phyloP scores from a whole-genome alignment of 306 rosid genomes.

The Glycyrrhiza uralensis region DNA sequence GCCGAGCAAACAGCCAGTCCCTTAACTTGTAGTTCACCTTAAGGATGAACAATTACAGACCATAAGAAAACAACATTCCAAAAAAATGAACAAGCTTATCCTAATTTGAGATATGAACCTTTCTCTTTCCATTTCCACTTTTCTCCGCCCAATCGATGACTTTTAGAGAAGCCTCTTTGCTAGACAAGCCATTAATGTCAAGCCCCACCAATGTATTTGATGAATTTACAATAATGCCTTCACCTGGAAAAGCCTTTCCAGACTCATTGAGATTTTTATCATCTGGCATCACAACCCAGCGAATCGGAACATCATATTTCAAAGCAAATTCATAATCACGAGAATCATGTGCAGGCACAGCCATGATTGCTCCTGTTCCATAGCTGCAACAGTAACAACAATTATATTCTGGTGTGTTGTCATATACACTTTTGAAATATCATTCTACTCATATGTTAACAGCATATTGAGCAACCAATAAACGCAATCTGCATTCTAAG shows the following conservation, averaged over 20 bases:
- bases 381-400: conserved; percentile 58
- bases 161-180: conserved; percentile 71
- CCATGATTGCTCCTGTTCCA: conserved; percentile 98
- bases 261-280: conserved; percentile 44
- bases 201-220: conserved; percentile 54
- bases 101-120: conserved; percentile 47
- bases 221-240: conserved; percentile 67
- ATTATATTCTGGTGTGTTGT: not conserved
- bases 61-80: not conserved
- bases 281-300: conserved; percentile 66
- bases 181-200: conserved; percentile 74
- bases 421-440: conserved; percentile 4
- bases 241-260: conserved; percentile 72
- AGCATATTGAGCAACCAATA: conserved; percentile 25
- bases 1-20: conserved; percentile 99
- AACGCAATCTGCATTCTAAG: conserved; percentile 14
- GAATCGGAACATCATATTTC: conserved; percentile 63
- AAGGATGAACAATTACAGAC: conserved; percentile 23
- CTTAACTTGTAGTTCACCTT: conserved; percentile 94
- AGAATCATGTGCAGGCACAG: conserved; percentile 93
- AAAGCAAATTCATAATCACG: conserved; percentile 90
- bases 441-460: conserved; percentile 1
- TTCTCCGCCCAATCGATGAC: conserved; percentile 88
- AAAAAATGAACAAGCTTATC: conserved; percentile 15
- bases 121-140: conserved; percentile 80